Percentiles rank a stretch among this genome's conserved stretches.
phyloP scores from a whole-genome alignment of 225 moss, liverwort and hornwort species.

The Bryum argenteum region DNA sequence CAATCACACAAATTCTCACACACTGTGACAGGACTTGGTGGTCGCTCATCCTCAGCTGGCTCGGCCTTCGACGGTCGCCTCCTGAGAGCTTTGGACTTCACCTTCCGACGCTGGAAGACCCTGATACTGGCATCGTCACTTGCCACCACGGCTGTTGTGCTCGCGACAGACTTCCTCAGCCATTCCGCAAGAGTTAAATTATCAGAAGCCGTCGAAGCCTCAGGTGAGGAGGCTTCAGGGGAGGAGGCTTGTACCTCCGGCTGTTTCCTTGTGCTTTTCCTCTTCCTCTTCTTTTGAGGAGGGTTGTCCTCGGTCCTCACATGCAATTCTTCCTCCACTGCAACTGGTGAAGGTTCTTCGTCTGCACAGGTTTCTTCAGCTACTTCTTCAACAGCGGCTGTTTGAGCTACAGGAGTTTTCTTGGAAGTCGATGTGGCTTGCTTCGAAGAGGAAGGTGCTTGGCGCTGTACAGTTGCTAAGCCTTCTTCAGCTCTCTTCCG shows the following conservation, averaged over 20 bases:
- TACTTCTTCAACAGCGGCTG: neutral
- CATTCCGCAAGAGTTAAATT: constrained; percentile 34
- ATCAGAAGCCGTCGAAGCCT: neutral
- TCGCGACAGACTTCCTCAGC: constrained; percentile 17
- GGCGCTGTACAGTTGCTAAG: constrained; percentile 37
- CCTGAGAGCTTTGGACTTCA: constrained; percentile 37
- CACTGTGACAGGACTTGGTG: constrained; percentile 9
- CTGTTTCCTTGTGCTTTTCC: constrained; percentile 19
- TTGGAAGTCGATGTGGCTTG: neutral
- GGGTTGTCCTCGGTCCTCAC: neutral
- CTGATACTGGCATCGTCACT: constrained; percentile 26
- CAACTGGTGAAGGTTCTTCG: neutral
- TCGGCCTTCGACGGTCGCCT: neutral
- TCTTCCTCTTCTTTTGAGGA: constrained; percentile 32
- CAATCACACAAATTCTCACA: constrained; percentile 35
- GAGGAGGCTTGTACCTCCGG: neutral
- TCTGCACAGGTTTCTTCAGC: neutral
- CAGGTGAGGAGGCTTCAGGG: neutral
- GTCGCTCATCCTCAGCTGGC: neutral
- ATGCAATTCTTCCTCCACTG: neutral
- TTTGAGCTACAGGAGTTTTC: too few species aligned
- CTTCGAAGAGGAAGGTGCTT: neutral
- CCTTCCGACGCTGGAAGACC: constrained; percentile 49
- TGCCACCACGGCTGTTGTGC: constrained; percentile 20
- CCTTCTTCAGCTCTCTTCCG: constrained; percentile 11